Percentiles rank a stretch among this genome's conserved stretches.
Conservation (phyloP, 768 basidiomycete genomes). For the Pleurotus djamor region DNA sequence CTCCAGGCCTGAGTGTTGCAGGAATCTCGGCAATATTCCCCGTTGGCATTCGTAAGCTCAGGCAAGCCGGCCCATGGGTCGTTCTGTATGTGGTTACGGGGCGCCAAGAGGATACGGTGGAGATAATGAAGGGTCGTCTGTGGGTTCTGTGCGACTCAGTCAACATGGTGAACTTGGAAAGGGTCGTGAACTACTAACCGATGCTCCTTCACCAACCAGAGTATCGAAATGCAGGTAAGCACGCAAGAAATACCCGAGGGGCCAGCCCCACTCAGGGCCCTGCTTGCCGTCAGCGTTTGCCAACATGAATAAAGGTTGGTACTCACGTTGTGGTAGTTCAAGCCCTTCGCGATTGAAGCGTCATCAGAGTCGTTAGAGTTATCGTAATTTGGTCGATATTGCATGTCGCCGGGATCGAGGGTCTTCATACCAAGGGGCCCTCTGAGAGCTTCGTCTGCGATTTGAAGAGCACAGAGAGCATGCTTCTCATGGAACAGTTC, state of each 20-base stretch:
- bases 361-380: conserved; percentile 93
- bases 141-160: conserved; percentile 46
- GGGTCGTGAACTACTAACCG: conserved; percentile 40
- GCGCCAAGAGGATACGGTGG: conserved; percentile 65
- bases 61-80: conserved; percentile 95
- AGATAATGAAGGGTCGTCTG: conserved; percentile 78
- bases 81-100: conserved; percentile 70
- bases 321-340: conserved; percentile 90
- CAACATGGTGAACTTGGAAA: neutral
- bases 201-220: conserved; percentile 59
- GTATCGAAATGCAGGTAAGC: conserved; percentile 91
- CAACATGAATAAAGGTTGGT: neutral
- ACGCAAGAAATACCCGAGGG: conserved; percentile 91
- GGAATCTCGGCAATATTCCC: conserved; percentile 80
- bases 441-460: conserved; percentile 82
- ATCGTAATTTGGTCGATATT: conserved; percentile 91
- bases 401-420: conserved; percentile 80
- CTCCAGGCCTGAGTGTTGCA: conserved; percentile 98
- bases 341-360: conserved; percentile 81
- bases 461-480: conserved; percentile 73
- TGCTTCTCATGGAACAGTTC: conserved; percentile 85
- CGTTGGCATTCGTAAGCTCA: conserved; percentile 87
- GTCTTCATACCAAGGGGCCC: conserved; percentile 97
- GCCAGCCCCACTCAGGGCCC: conserved; percentile 97
- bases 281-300: conserved; percentile 25